Evolutionary conservation across 352 stramenopile genomes (phyloP), one percentile per base, ranked within the genome.

Genomic region (Phytopythium litorale): DNA sequence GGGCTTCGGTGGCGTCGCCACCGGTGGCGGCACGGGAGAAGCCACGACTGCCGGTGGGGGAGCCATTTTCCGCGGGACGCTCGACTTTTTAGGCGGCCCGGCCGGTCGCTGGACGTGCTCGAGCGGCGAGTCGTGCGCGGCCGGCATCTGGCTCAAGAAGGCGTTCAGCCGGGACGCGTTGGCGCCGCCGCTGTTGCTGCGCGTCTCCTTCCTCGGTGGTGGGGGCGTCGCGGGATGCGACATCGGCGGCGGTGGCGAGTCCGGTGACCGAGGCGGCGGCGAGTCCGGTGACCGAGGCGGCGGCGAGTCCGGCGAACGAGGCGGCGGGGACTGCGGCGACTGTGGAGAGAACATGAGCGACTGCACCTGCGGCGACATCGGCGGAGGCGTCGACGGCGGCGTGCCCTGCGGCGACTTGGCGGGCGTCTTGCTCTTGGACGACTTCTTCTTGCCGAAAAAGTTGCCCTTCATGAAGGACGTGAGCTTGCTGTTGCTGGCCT

Each of bases 391-490:
- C 42, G 42, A 49, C 42, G 42, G 42, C 19, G 42, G 42, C 42
- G 42, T 64, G 15, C 83, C 71, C 37, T 81, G 65, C 3, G 79
- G 78, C 2, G 83, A 89, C 62, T 60, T 32, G 78, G 79, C 33
- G 75, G 78, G 37, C 1, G 71, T 71, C 33, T 75, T 72, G 18
- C 51, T 55, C 21, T 68, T 62, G 48, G 67, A 63, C 58, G 58
- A 58, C 60, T 89, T 92, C 68, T 91, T 94, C 56, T 82, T 74
- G 11, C 63, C 71, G 57, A 92, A 73, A 58, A 94, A 94, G 23
- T 73, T 79, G 23, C 79, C 73, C 51, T 91, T 94, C 85, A 93
- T 92, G 65, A 94, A 92, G 25, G 66, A 78, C 37, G 80, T 68
- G 62, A 94, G 78, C 58, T 91, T 94, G 64, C 75, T 92, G 64